Base-by-base conservation (phyloP, 2,329 filamentous ascomycete species). In the Hypoxylon sp. region DNA sequence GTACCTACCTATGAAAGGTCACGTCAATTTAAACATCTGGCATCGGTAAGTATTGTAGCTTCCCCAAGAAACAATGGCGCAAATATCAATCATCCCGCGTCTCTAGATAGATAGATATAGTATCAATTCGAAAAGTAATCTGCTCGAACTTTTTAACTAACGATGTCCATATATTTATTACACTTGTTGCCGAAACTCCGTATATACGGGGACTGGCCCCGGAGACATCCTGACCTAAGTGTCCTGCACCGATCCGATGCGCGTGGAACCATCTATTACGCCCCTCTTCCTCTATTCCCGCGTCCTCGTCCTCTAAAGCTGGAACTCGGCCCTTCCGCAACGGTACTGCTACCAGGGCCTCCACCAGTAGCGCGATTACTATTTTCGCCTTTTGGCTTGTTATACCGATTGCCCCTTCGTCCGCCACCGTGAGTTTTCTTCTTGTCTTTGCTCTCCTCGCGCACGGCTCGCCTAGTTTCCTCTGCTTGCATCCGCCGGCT, bases 401-500 rank as follows among this genome's bases (percentile, higher is more conserved):
- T 63, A 34, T 36, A 55, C 5, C 72, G 63, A 21, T 72, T 68
- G 21, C 46, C 36, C 21, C 64, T 69, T 23, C 70, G 67, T 10
- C 67, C 59, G 10, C 72, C 48, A 30, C 59, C 53, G 14, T 57
- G 34, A 13, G 73, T 71, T 57, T 73, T 79, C 73, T 62, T 76
- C 73, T 78, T 80, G 60, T 78, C 82, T 59, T 82, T 81, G 11
- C 82, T 83, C 72, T 85, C 82, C 48, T 81, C 80, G 63, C 79
- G 80, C 34, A 75, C 76, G 23, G 78, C 75, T 53, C 81, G 78
- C 48, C 80, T 76, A 2, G 84, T 83, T 67, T 87, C 86, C 67
- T 89, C 89, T 71, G 91, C 88, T 70, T 91, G 90, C 38, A 91
- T 87, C 28, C 92, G 85, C 65, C 86, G 86, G 74, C 90, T 93